phyloP scores from a whole-genome alignment of 2,329 filamentous ascomycete genomes.

The Diplocarpon rosae region DNA sequence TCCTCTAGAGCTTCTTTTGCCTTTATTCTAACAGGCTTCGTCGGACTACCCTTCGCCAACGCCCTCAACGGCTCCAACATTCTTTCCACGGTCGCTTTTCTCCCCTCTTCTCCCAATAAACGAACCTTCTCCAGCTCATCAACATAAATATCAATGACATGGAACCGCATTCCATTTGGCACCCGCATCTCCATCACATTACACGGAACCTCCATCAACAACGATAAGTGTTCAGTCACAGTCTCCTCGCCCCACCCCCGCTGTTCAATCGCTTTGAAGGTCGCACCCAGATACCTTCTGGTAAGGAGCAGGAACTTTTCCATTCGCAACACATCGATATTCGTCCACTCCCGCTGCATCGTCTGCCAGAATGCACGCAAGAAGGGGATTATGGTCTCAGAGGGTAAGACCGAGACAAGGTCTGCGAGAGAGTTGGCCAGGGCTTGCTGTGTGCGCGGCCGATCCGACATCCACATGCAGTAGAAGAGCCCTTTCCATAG shows the following conservation, averaged over 20 bases:
- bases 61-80: conserved; percentile 34
- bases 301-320: conserved; percentile 90
- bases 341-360: conserved; percentile 56
- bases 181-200: conserved; percentile 39
- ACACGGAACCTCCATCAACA: conserved; percentile 35
- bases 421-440: conserved; percentile 68
- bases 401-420: conserved; percentile 50
- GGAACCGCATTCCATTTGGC: conserved; percentile 75
- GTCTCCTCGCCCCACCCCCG: conserved; percentile 28
- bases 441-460: conserved; percentile 73
- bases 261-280: conserved; percentile 39
- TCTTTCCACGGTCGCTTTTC: conserved; percentile 28
- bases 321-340: conserved; percentile 65
- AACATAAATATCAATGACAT: conserved; percentile 82
- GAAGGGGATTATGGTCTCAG: conserved; percentile 33
- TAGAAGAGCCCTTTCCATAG: conserved; percentile 95
- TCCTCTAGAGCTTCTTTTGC: conserved; percentile 63
- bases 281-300: conserved; percentile 64
- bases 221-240: conserved; percentile 33
- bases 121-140: conserved; percentile 74
- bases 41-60: conserved; percentile 41
- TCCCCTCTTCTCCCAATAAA: conserved; percentile 32
- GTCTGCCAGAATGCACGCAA: conserved; percentile 62
- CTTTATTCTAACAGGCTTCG: conserved; percentile 61
- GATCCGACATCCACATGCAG: conserved; percentile 88